Conservation (phyloP, 768 basidiomycete genomes). For the Xanthoconium stramineum region DNA sequence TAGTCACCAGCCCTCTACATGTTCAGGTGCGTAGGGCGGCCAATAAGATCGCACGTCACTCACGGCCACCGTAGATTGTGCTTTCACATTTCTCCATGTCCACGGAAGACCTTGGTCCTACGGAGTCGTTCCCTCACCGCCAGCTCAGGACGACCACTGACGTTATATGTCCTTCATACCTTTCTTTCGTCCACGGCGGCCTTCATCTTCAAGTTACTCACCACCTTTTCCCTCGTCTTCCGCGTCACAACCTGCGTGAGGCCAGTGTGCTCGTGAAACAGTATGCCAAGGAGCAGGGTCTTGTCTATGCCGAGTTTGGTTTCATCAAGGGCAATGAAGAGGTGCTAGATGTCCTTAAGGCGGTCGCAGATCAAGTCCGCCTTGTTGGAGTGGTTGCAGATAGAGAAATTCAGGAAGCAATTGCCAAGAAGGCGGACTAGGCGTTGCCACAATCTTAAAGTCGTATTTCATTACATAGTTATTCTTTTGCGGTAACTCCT, state of each 20-base stretch:
- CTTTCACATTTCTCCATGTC: constrained; percentile 97
- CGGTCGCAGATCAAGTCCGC: constrained; percentile 85
- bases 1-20: constrained; percentile 87
- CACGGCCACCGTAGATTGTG: constrained; percentile 61
- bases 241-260: constrained; percentile 84
- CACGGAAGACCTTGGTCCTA: constrained; percentile 84
- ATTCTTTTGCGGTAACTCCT: no score
- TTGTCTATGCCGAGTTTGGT: constrained; percentile 89
- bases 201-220: constrained; percentile 97
- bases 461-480: not conserved
- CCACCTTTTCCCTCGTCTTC: constrained; percentile 93
- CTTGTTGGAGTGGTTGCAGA: constrained; percentile 81
- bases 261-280: constrained; percentile 84
- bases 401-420: constrained; percentile 63
- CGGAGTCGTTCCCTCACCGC: constrained; percentile 88
- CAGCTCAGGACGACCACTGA: constrained; percentile 98
- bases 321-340: constrained; percentile 84
- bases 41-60: not conserved
- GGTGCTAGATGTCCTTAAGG: constrained; percentile 75
- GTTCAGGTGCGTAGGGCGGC: constrained; percentile 65
- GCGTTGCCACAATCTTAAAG: not conserved
- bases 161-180: constrained; percentile 78
- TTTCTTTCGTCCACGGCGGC: constrained; percentile 95
- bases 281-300: constrained; percentile 79
- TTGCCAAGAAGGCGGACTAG: constrained; percentile 43